Evolutionary conservation across 176 grass and related monocot species (phyloP).

Genomic region (bread wheat (Triticum aestivum)): IWGSC_CS_RefSeq_v2.1 NC_057809.1:518521189-518521688

Average conservation of each 20-base stretch:
- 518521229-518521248: not conserved
- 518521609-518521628: not conserved
- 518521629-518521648: not conserved
- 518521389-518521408: constrained; percentile 9
- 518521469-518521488: constrained; percentile 6
- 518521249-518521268: no score
- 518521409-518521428: not conserved
- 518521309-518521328: not conserved
- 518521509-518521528: constrained; percentile 21
- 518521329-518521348: not conserved
- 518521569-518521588: not conserved
- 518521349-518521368: not conserved
- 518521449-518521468: not conserved
- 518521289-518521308: not conserved
- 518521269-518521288: not conserved
- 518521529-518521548: not conserved
- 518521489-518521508: not conserved
- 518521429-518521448: constrained; percentile 22
- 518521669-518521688: not conserved
- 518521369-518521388: constrained; percentile 20
- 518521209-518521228: not conserved
- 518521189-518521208: no score
- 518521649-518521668: no score
- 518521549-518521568: not conserved
- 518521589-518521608: not conserved